These are phyloP conservation scores for Paraphaeosphaeria sporulosa DNA, from an alignment of 2,329 filamentous ascomycete species.

Conservation along the genomic window DNA sequence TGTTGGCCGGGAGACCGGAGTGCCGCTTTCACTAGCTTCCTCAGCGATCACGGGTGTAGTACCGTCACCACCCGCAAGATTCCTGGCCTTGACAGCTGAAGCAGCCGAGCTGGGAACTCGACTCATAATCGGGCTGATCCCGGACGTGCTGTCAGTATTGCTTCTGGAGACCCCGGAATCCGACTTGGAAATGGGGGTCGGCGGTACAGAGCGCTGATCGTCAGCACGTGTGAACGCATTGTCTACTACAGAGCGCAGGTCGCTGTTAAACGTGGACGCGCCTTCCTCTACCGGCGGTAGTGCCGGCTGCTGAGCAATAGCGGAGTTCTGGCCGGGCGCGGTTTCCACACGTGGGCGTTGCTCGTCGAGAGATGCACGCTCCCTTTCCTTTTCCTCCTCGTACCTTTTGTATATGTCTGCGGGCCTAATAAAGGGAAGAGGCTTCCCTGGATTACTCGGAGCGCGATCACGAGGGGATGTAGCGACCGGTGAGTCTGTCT, in stretches of 20 bases:
- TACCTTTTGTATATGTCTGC: constrained; percentile 79
- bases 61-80: constrained; percentile 47
- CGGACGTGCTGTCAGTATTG: constrained; percentile 68
- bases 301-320: constrained; percentile 11
- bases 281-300: constrained; percentile 29
- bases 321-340: background rate
- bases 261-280: constrained; percentile 34
- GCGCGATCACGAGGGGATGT: constrained; percentile 38
- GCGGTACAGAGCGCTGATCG: constrained; percentile 61
- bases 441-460: constrained; percentile 55
- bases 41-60: constrained; percentile 64
- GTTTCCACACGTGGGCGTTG: constrained; percentile 63
- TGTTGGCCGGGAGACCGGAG: constrained; percentile 45
- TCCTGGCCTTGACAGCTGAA: constrained; percentile 48
- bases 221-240: constrained; percentile 70
- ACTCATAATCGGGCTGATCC: constrained; percentile 72
- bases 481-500: constrained; percentile 38
- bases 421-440: constrained; percentile 72
- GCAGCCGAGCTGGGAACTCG: constrained; percentile 58
- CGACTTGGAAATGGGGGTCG: constrained; percentile 58
- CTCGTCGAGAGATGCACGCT: constrained; percentile 65
- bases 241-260: constrained; percentile 63
- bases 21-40: constrained; percentile 53
- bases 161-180: constrained; percentile 61
- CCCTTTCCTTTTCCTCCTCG: constrained; percentile 69